Conservation (phyloP, 805 yeast species). For the Saccharomycopsis sp. region DNA sequence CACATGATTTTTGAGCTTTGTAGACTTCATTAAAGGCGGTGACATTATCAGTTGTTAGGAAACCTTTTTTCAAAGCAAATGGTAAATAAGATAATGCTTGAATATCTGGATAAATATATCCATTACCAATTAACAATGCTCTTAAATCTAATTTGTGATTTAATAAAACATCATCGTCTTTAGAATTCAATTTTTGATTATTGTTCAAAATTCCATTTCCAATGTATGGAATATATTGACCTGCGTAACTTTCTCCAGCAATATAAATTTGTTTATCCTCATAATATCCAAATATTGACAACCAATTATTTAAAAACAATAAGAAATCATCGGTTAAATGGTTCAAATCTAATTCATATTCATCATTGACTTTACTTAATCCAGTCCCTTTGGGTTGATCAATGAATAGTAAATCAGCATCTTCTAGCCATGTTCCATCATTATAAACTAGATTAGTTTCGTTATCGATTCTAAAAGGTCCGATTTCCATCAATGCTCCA, state of each 20-base stretch:
- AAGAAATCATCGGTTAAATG: background rate
- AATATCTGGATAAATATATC: conserved; percentile 66
- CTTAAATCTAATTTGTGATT: conserved; percentile 25
- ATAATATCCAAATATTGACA: conserved; percentile 51
- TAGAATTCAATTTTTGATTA: background rate
- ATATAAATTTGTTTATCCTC: conserved; percentile 42
- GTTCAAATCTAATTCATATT: conserved; percentile 21
- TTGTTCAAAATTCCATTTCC: conserved; percentile 34
- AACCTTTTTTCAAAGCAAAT: conserved; percentile 38
- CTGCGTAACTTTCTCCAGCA: conserved; percentile 82
- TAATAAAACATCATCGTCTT: background rate
- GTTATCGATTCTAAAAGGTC: conserved; percentile 50
- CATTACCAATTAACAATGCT: conserved; percentile 64
- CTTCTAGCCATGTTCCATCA: conserved; percentile 59
- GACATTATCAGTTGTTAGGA: conserved; percentile 27
- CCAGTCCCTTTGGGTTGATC: conserved; percentile 83
- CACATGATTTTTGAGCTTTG: background rate
- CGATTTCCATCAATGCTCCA: conserved; percentile 73
- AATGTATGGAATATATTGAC: conserved; percentile 75
- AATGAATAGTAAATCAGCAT: conserved; percentile 54
- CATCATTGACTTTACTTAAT: conserved; percentile 36
- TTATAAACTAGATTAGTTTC: conserved; percentile 33
- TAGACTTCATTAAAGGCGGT: background rate
- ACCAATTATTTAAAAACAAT: conserved; percentile 45
- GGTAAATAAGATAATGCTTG: conserved; percentile 64